phyloP scores from a whole-genome alignment of 2,329 filamentous ascomycete species.

The Apiospora rasikravindrae region DNA sequence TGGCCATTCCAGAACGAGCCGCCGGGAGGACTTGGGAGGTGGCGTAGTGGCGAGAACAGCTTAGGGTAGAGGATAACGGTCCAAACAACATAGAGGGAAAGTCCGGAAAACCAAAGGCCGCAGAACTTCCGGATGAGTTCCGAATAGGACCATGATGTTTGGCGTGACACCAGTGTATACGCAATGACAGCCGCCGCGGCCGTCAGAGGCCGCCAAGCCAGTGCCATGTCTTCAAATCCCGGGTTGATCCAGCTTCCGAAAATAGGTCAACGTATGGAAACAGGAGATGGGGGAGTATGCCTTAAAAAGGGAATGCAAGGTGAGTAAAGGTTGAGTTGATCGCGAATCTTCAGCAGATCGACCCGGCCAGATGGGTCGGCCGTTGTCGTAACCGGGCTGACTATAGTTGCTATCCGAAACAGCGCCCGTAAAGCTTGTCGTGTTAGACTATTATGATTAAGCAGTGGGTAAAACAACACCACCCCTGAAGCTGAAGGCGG shows the following conservation, averaged over 20 bases:
- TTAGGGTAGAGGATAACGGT: conserved; percentile 53
- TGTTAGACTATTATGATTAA: not conserved
- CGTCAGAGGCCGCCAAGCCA: conserved; percentile 37
- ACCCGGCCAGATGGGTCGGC: not conserved
- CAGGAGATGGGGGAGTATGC: not conserved
- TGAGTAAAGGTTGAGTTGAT: not conserved
- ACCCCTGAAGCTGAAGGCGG: not conserved
- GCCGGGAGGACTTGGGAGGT: conserved; percentile 50
- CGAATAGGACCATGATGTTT: conserved; percentile 38
- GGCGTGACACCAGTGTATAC: conserved; percentile 38
- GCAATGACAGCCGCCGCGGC: conserved; percentile 37
- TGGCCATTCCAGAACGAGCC: conserved; percentile 57
- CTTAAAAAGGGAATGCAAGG: not conserved
- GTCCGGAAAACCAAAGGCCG: conserved; percentile 42
- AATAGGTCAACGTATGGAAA: not conserved
- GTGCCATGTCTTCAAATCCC: conserved; percentile 27
- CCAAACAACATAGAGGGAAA: conserved; percentile 46
- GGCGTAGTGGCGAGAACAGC: conserved; percentile 54
- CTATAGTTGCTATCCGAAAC: not conserved
- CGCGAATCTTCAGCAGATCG: not conserved
- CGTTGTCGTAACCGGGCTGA: conserved; percentile 2
- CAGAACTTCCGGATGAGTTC: conserved; percentile 42
- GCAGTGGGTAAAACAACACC: not conserved
- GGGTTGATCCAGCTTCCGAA: not conserved
- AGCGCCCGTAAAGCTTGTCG: conserved; percentile 2